A percentile compares a stretch with the other conserved stretches of the same genome.
Conservation (phyloP, 192 early-diverging fungal species). For the Rhizophlyctis rosea region DNA sequence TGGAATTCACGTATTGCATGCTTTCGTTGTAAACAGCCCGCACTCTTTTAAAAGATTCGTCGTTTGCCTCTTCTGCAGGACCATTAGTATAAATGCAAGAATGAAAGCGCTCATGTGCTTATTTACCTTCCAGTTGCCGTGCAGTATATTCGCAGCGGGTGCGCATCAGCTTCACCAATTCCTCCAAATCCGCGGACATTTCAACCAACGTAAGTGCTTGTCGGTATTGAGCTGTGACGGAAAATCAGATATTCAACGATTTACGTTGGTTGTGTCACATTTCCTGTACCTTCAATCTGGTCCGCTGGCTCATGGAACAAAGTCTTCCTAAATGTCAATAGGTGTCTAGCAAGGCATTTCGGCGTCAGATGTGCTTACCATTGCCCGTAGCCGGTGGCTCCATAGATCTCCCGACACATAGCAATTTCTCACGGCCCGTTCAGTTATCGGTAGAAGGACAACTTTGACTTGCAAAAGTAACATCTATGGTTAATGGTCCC, state of each 20-base stretch:
- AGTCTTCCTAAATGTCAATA: neutral
- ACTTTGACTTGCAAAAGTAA: slow-evolving; percentile 34
- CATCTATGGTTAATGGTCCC: no score
- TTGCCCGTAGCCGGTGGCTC: slow-evolving; percentile 42
- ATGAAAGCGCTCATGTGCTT: no score
- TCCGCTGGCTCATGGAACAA: slow-evolving; percentile 21
- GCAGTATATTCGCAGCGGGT: slow-evolving; percentile 11
- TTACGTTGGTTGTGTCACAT: no score
- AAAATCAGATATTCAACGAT: no score
- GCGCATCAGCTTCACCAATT: slow-evolving; percentile 26
- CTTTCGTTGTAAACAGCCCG: no score
- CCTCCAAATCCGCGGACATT: slow-evolving; percentile 22
- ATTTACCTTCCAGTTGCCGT: slow-evolving; percentile 13
- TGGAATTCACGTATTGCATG: no score
- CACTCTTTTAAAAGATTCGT: no score
- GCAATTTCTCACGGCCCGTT: slow-evolving; percentile 68
- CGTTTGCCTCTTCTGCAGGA: no score
- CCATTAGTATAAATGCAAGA: no score
- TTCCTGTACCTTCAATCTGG: slow-evolving; percentile 22
- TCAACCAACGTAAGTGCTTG: slow-evolving; percentile 16
- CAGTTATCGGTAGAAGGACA: slow-evolving; percentile 36
- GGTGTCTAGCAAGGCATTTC: neutral
- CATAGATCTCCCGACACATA: slow-evolving; percentile 68
- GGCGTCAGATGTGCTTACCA: slow-evolving; percentile 11
- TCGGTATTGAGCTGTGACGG: no score